Percentiles rank a stretch among this genome's conserved stretches.
Evolutionary conservation across 108 stramenopile genomes (phyloP).

Genomic region (Pseudonitzschia multistriata): DNA sequence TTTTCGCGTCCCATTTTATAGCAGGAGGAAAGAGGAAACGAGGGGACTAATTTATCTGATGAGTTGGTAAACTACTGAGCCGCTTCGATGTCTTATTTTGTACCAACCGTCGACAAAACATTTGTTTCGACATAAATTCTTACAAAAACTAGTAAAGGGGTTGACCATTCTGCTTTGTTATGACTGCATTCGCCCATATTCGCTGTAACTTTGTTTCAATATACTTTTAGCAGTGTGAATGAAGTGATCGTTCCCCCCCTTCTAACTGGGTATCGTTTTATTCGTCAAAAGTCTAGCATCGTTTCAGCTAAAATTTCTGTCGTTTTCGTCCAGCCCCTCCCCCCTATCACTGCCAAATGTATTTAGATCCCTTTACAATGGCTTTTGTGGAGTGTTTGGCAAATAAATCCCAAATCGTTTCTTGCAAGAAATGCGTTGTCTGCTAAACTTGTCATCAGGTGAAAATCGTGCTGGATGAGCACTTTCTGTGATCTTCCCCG

Average conservation of each 20-base stretch:
- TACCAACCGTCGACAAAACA: background rate
- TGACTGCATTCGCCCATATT: too few species aligned
- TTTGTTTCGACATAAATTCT: background rate
- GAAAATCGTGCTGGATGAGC: slow-evolving; percentile 98
- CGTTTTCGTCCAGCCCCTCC: background rate
- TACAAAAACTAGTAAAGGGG: too few species aligned
- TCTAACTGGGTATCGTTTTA: too few species aligned
- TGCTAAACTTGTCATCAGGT: slow-evolving; percentile 98
- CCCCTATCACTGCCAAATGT: background rate
- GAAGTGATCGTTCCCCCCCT: too few species aligned
- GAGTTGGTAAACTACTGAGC: too few species aligned
- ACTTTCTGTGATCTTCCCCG: slow-evolving; percentile 85
- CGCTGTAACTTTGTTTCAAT: too few species aligned
- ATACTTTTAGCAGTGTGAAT: too few species aligned
- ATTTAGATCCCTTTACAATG: slow-evolving; percentile 48
- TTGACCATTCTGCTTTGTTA: too few species aligned
- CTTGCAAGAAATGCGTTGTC: slow-evolving; percentile 94
- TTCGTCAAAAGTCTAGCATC: background rate
- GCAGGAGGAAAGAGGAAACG: slow-evolving; percentile 35
- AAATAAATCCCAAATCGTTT: slow-evolving; percentile 96
- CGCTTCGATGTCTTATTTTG: background rate
- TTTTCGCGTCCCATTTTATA: background rate
- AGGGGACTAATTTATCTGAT: slow-evolving; percentile 16
- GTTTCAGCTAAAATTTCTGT: background rate
- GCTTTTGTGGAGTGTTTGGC: slow-evolving; percentile 81